These are phyloP conservation scores for Flaveria robusta DNA, from an alignment of 129 eudicot species.

Conservation along the genomic window DNA sequence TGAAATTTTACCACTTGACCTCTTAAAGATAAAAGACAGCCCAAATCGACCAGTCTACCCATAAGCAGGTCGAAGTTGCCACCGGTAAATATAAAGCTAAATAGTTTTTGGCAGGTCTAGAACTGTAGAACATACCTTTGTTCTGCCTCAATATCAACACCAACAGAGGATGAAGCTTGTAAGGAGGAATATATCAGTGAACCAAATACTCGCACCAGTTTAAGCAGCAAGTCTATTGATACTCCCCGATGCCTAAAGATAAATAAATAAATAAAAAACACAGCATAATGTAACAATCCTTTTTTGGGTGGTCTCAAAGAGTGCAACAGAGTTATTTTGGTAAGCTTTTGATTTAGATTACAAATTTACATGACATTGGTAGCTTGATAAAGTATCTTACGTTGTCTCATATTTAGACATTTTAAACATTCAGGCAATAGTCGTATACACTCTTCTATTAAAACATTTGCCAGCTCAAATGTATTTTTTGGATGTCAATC, in stretches of 20 bases:
- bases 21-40: not conserved
- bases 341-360: not conserved
- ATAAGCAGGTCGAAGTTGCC: not conserved
- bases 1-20: not conserved
- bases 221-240: slow-evolving; percentile 80
- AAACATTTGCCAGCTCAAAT: not conserved
- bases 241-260: slow-evolving; percentile 62
- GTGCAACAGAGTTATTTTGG: not conserved
- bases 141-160: slow-evolving; percentile 96
- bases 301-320: not conserved
- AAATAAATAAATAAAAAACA: slow-evolving; percentile 2
- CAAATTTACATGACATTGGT: too few species aligned
- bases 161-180: slow-evolving; percentile 83
- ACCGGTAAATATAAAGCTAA: slow-evolving; percentile 3
- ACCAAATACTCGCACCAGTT: slow-evolving; percentile 88
- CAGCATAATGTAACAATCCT: not conserved
- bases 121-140: slow-evolving; percentile 59
- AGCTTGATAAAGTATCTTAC: too few species aligned
- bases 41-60: not conserved
- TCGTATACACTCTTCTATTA: not conserved
- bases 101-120: not conserved
- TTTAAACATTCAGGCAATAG: too few species aligned
- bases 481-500: not conserved
- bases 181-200: slow-evolving; percentile 78
- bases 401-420: too few species aligned